phyloP scores from a whole-genome alignment of 495 filamentous ascomycete genomes.

The Lasiosphaeria ovina region DNA sequence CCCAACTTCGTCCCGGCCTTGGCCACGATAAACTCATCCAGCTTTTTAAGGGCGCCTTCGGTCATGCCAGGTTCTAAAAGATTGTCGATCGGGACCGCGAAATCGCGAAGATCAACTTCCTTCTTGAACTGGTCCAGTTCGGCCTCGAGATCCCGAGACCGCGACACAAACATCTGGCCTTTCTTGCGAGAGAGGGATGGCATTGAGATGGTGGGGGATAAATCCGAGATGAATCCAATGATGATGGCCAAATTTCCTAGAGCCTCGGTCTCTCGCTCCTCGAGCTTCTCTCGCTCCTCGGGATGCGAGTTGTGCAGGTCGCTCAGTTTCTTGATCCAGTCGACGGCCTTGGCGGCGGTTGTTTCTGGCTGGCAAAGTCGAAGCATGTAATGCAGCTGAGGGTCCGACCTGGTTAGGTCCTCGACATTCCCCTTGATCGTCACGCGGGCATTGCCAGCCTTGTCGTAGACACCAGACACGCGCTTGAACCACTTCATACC shows the following conservation, averaged over 20 bases:
- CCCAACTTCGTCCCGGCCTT: slow-evolving; percentile 37
- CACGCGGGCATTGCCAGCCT: slow-evolving; percentile 26
- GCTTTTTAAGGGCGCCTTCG: slow-evolving; percentile 25
- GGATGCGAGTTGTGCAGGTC: slow-evolving; percentile 23
- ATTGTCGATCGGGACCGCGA: slow-evolving; percentile 35
- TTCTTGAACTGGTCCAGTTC: slow-evolving; percentile 31
- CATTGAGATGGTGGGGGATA: slow-evolving; percentile 24
- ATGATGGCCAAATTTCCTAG: slow-evolving; percentile 30
- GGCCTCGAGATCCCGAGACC: slow-evolving; percentile 23
- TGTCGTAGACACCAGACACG: slow-evolving; percentile 27
- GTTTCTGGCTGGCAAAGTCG: slow-evolving; percentile 31
- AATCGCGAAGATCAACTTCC: slow-evolving; percentile 32
- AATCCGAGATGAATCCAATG: slow-evolving; percentile 25
- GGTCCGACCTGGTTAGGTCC: slow-evolving; percentile 20
- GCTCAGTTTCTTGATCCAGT: slow-evolving; percentile 28
- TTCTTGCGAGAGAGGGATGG: slow-evolving; percentile 29
- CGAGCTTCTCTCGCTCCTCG: slow-evolving; percentile 16
- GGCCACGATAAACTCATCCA: slow-evolving; percentile 35
- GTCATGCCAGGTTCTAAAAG: slow-evolving; percentile 37
- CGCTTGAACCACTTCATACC: slow-evolving; percentile 37
- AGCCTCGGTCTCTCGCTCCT: slow-evolving; percentile 22
- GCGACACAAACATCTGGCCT: slow-evolving; percentile 29
- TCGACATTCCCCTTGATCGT: slow-evolving; percentile 33
- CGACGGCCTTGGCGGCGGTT: slow-evolving; percentile 19
- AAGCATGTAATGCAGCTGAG: slow-evolving; percentile 32